Evolutionary conservation across 139 green algal genomes (phyloP).

Genomic region (Closterium sp.): DNA sequence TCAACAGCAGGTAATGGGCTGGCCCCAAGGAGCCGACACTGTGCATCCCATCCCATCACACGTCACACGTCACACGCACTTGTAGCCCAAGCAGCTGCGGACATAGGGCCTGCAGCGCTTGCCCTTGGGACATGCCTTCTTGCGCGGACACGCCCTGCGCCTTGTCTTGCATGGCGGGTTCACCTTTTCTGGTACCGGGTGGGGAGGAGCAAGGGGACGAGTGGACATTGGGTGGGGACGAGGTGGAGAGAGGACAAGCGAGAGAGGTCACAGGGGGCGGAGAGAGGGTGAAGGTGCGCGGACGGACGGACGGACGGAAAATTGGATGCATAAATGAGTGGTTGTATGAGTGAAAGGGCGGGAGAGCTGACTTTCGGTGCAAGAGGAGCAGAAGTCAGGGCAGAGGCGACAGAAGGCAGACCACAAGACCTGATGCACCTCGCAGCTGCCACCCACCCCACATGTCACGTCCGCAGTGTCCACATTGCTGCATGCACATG

Average conservation of each 20-base stretch:
- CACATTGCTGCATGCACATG: not conserved
- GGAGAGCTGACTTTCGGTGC: not conserved
- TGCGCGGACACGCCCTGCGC: not conserved
- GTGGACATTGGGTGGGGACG: no score
- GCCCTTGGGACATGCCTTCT: not conserved
- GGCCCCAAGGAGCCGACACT: no score
- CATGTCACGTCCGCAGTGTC: not conserved
- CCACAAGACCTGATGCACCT: not conserved
- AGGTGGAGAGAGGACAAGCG: not conserved
- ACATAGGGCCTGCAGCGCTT: not conserved
- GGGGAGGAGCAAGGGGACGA: not conserved
- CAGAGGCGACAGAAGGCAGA: not conserved
- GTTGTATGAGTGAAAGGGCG: not conserved
- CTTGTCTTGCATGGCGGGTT: not conserved
- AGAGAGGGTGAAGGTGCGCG: no score
- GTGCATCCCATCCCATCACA: no score
- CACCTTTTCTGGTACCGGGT: not conserved
- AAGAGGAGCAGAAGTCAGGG: not conserved
- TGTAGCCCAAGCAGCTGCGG: not conserved
- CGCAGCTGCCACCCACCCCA: not conserved
- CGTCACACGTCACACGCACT: not conserved
- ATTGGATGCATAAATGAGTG: not conserved
- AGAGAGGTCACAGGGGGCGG: no score
- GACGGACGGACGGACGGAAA: not conserved
- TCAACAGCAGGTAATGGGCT: no score